Percentiles rank a stretch among this genome's conserved stretches.
phyloP scores from a whole-genome alignment of 345 rosid genomes.

The Aquilaria sinensis region DNA sequence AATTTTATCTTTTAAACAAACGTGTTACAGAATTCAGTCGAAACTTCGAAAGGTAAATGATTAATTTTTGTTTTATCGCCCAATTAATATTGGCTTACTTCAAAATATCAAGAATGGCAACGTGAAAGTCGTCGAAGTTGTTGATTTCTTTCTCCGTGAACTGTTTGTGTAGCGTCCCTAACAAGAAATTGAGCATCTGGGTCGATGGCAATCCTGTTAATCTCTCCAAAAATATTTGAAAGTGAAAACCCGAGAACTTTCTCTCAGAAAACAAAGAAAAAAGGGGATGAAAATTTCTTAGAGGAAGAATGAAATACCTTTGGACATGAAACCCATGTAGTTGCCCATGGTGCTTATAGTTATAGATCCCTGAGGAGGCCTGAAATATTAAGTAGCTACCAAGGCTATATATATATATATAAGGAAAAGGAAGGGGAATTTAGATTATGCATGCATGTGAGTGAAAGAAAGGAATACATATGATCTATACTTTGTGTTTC shows the following conservation, averaged over 20 bases:
- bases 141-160: slow-evolving; percentile 47
- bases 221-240: neutral
- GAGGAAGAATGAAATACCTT: slow-evolving; percentile 29
- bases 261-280: too few relatives aligned
- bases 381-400: neutral
- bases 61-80: too few relatives aligned
- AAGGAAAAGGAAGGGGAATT: neutral
- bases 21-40: too few relatives aligned
- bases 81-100: slow-evolving; percentile 31
- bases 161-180: slow-evolving; percentile 57
- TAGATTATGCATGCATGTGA: slow-evolving; percentile 1
- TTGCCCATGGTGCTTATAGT: slow-evolving; percentile 43
- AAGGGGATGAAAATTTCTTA: neutral
- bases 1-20: too few relatives aligned
- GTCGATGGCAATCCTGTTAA: slow-evolving; percentile 44
- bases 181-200: slow-evolving; percentile 49
- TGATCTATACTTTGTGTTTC: neutral
- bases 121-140: slow-evolving; percentile 57
- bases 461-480: slow-evolving; percentile 32
- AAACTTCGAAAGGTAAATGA: too few relatives aligned
- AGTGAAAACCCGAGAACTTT: too few relatives aligned
- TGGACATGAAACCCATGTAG: slow-evolving; percentile 51
- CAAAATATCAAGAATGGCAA: slow-evolving; percentile 69
- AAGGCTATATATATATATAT: neutral
- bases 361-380: neutral